Evolutionary conservation across 2,329 filamentous ascomycete species (phyloP).

Genomic region (Penicillium corylophilum): DNA sequence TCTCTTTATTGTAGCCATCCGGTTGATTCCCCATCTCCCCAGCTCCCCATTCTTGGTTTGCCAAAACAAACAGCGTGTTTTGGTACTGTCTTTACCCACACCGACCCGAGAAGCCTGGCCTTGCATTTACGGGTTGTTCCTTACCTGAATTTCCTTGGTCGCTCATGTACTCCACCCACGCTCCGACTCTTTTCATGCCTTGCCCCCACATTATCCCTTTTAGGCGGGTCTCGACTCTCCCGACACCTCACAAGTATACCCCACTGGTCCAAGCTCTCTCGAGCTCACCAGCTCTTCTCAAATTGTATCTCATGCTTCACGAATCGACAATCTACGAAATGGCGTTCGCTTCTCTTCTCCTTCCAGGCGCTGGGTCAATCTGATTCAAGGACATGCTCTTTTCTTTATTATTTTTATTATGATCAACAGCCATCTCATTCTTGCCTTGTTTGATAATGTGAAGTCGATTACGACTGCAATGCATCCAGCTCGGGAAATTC

Average conservation of each 20-base stretch:
- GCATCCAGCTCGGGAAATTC: neutral
- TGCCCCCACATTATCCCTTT: neutral
- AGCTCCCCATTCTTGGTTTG: neutral
- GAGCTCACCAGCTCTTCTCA: slow-evolving; percentile 9
- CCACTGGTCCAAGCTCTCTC: slow-evolving; percentile 9
- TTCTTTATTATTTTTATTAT: slow-evolving; percentile 8
- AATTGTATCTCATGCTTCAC: slow-evolving; percentile 27
- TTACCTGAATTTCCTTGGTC: neutral
- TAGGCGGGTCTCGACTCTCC: neutral
- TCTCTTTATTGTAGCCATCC: neutral
- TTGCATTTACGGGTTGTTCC: slow-evolving; percentile 1
- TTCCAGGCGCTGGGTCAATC: slow-evolving; percentile 14
- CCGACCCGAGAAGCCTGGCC: neutral
- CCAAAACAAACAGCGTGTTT: neutral
- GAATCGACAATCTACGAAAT: slow-evolving; percentile 22
- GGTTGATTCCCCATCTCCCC: neutral
- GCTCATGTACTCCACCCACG: neutral
- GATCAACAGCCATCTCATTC: slow-evolving; percentile 7
- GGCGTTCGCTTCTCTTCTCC: slow-evolving; percentile 20
- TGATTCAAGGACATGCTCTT: slow-evolving; percentile 6
- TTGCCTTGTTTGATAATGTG: slow-evolving; percentile 9
- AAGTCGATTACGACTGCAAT: neutral
- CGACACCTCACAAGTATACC: slow-evolving; percentile 5
- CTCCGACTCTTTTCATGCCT: neutral
- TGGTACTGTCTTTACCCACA: slow-evolving; percentile 4